Evolutionary conservation across 805 yeast species (phyloP).

Genomic region (Yarrowia bubula): DNA sequence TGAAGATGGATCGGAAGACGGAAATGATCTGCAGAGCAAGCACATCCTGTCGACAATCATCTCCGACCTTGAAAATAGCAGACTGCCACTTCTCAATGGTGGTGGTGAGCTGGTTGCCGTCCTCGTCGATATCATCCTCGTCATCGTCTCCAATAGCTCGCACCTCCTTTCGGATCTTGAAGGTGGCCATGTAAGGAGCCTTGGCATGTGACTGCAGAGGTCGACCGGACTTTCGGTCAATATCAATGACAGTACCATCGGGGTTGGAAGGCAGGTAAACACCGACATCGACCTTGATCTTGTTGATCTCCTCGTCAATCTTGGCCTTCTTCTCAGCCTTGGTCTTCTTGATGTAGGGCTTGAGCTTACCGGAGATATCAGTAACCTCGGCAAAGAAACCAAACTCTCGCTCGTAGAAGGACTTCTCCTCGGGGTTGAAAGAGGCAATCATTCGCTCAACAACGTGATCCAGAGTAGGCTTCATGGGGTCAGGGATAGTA

Average conservation of each 20-base stretch:
- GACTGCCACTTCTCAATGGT: conserved; percentile 77
- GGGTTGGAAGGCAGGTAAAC: conserved; percentile 96
- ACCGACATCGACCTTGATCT: conserved; percentile 67
- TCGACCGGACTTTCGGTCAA: conserved; percentile 85
- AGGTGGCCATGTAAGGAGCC: conserved; percentile 97
- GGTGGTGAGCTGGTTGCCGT: conserved; percentile 25
- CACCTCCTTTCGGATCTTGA: conserved; percentile 68
- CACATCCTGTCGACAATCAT: conserved; percentile 97
- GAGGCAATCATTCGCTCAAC: conserved; percentile 59
- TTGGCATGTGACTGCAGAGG: conserved; percentile 98
- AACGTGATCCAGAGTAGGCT: conserved; percentile 77
- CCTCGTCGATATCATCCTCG: conserved; percentile 33
- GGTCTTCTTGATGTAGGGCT: conserved; percentile 88
- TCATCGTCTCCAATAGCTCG: conserved; percentile 39
- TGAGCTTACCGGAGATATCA: conserved; percentile 87
- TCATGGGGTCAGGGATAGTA: conserved; percentile 70
- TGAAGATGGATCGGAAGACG: conserved; percentile 88
- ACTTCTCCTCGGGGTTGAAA: conserved; percentile 59
- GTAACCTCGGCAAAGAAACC: conserved; percentile 89
- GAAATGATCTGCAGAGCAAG: conserved; percentile 89
- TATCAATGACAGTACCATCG: conserved; percentile 89
- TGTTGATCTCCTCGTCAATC: conserved; percentile 93
- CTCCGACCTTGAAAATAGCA: conserved; percentile 98
- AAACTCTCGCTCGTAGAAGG: conserved; percentile 79
- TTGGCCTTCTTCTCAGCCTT: conserved; percentile 95